Base-by-base conservation (phyloP, 2,329 filamentous ascomycete genomes). In the Verticillium isaacii region DNA sequence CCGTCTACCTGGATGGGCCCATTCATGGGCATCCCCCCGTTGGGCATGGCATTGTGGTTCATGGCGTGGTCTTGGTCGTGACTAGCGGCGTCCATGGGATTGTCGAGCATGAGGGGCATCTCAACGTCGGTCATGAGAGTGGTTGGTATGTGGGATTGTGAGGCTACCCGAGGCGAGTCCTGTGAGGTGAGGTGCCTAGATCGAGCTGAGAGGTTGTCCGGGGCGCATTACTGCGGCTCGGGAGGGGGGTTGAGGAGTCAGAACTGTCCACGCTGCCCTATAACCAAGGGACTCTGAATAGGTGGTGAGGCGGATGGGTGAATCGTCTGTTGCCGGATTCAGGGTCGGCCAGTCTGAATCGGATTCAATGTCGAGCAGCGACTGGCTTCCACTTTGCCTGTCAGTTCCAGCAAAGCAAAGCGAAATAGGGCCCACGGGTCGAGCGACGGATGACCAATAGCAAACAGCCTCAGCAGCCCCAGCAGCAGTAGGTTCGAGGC, bases 61-160 rank as follows among this genome's bases (percentile, higher is more conserved):
- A 67, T 57, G 61, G 79, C 76, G 61, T 80, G 78, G 39, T 80
- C 77, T 73, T 85, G 80, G 55, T 76, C 73, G 39, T 45, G 39
- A 19, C 17, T 45, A 19, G 45, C 19, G 32, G 80, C 78, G 63
- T 80, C 66, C 63, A 70, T 67, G 57, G 57, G 75, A 60, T 80
- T 77, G 60, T 85, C 85, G 74, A 86, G 78, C 70, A 85, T 85
- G 70, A 83, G 71, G 61, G 79, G 79, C 78, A 82, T 82, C 19
- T 71, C 82, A 65, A 68, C 64, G 61, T 69, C 63, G 60, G 69
- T 69, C 74, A 76, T 75, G 63, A 58, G 23, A 59, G 59, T 57
- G 56, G 23, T 17, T n/a, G 50, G 56, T 39, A 25, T 23, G 45
- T 52, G n/a, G 39, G 39, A n/a, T 45, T n/a, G 45, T 25, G n/a